Percentiles rank a stretch among this genome's conserved stretches.
These are phyloP conservation scores for Salvia miltiorrhiza DNA, from an alignment of 257 asterid species.

Conservation along the genomic window DNA sequence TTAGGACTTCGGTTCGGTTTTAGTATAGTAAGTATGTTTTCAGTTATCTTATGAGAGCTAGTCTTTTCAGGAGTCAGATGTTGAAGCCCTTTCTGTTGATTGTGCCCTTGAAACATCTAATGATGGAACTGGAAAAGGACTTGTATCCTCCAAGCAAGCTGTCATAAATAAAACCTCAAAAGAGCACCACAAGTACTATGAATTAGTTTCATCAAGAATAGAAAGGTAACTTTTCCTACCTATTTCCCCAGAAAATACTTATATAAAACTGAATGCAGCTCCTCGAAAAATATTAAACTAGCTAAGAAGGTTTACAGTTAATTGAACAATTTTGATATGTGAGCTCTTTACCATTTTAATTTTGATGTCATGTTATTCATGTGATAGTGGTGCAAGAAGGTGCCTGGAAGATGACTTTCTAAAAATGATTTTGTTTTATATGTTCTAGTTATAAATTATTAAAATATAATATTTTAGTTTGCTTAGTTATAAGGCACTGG, in stretches of 20 bases:
- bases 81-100: constrained; percentile 66
- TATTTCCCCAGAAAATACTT: background rate
- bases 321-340: background rate
- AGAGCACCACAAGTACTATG: constrained; percentile 46
- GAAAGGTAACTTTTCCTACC: constrained; percentile 41
- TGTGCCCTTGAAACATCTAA: constrained; percentile 58
- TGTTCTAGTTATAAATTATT: too few species aligned
- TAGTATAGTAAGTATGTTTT: too few species aligned
- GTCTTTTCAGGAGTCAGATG: constrained; percentile 62
- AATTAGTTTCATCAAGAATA: constrained; percentile 55
- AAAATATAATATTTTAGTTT: too few species aligned
- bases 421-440: too few species aligned
- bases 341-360: background rate
- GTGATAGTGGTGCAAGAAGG: background rate
- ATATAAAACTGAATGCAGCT: background rate
- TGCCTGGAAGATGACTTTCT: too few species aligned
- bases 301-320: background rate
- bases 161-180: constrained; percentile 40
- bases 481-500: too few species aligned
- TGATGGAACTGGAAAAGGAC: constrained; percentile 54
- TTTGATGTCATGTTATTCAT: background rate
- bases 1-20: too few species aligned
- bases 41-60: constrained; percentile 12
- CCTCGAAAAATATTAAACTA: background rate
- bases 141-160: constrained; percentile 56